Conservation (phyloP, 2,329 filamentous ascomycete species). For the Stemphylium beticola region DNA sequence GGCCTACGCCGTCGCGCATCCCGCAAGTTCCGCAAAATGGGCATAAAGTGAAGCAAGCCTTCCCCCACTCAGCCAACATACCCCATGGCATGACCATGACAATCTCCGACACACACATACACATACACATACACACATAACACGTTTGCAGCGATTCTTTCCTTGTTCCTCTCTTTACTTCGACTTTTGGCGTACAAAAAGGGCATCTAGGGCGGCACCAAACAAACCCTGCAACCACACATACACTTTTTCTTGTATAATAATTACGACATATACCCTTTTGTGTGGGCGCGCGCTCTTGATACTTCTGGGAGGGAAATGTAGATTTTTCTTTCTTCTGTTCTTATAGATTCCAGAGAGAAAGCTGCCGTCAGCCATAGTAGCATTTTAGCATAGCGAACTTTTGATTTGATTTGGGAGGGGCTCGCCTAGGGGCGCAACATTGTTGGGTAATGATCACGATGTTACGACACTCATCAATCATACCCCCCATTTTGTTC, state of each 20-base stretch:
- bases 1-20: conserved; percentile 33
- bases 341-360: background rate
- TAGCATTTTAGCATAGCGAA: conserved; percentile 2
- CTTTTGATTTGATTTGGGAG: background rate
- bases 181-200: background rate
- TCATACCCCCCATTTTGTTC: background rate
- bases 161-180: background rate
- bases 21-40: conserved; percentile 32
- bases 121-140: background rate
- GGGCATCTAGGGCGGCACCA: background rate
- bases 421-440: too few species aligned
- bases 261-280: conserved; percentile 30
- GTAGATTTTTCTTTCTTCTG: background rate
- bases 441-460: conserved; percentile 20
- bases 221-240: background rate
- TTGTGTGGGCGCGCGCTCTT: conserved; percentile 15
- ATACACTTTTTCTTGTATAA: conserved; percentile 22
- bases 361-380: background rate
- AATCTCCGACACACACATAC: background rate
- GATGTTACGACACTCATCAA: conserved; percentile 23
- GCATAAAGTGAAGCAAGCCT: conserved; percentile 14
- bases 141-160: conserved; percentile 9
- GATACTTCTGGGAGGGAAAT: background rate
- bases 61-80: background rate
- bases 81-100: background rate